phyloP scores from a whole-genome alignment of 2,329 filamentous ascomycete species.

The Fusarium compactum region DNA sequence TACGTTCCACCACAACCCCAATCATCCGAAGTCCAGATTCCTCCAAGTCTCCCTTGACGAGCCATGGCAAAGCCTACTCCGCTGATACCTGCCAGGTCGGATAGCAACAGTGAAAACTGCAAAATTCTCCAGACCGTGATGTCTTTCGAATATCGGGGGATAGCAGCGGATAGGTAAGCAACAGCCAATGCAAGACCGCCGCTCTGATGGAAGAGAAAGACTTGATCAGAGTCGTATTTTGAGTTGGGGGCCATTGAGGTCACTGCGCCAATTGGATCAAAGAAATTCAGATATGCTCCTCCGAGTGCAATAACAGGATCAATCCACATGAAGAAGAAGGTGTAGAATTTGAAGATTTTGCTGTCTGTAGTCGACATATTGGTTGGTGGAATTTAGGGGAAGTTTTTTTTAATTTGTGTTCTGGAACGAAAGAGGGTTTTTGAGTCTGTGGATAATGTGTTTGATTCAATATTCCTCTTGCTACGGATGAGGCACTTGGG shows the following conservation, averaged over 20 bases:
- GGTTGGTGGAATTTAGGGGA: background rate
- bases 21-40: constrained; percentile 13
- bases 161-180: constrained; percentile 7
- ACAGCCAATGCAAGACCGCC: constrained; percentile 16
- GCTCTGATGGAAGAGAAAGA: constrained; percentile 23
- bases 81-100: constrained; percentile 14
- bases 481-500: too few relatives aligned
- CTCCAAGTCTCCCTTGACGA: constrained; percentile 1
- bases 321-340: constrained; percentile 20
- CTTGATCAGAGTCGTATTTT: constrained; percentile 10
- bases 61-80: constrained; percentile 4
- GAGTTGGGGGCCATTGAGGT: constrained; percentile 21
- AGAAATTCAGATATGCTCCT: constrained; percentile 19
- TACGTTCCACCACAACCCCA: constrained; percentile 11
- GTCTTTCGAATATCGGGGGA: constrained; percentile 7
- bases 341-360: background rate
- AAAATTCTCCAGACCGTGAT: constrained; percentile 11
- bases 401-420: background rate
- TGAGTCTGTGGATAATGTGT: background rate
- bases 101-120: constrained; percentile 13
- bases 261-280: constrained; percentile 8
- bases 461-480: too few relatives aligned
- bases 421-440: too few relatives aligned
- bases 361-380: background rate
- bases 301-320: constrained; percentile 13